Percentiles rank a stretch among this genome's conserved stretches.
phyloP scores from a whole-genome alignment of 192 early-diverging fungal genomes.

The Geranomyces michiganensis region DNA sequence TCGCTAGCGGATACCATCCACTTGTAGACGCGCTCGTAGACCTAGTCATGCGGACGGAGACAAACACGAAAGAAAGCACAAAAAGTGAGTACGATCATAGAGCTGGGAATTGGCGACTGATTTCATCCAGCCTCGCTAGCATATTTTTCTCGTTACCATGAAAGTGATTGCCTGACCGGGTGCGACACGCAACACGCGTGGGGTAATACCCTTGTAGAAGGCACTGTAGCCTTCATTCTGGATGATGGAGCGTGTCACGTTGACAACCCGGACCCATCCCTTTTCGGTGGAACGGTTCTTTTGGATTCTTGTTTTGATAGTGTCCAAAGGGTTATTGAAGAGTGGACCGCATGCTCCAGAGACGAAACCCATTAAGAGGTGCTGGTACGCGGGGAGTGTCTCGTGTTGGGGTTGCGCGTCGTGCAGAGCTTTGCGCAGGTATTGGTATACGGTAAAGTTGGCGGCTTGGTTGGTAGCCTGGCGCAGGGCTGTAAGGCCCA shows the following conservation, averaged over 20 bases:
- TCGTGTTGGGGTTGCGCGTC: conserved; percentile 62
- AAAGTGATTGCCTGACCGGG: conserved; percentile 98
- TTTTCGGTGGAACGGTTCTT: conserved; percentile 71
- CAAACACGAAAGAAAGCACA: no score
- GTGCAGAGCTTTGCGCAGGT: conserved; percentile 79
- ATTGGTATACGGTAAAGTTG: conserved; percentile 97
- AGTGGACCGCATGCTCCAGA: conserved; percentile 80
- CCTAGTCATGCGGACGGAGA: background rate
- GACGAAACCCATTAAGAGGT: conserved; percentile 85
- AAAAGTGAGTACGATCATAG: no score
- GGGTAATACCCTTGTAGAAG: conserved; percentile 95
- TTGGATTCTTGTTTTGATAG: conserved; percentile 98
- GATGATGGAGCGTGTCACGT: conserved; percentile 75
- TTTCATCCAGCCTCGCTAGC: no score
- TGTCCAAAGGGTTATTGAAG: conserved; percentile 96
- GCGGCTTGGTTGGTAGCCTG: conserved; percentile 98
- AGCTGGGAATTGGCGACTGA: no score
- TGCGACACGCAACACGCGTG: conserved; percentile 90
- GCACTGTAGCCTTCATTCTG: conserved; percentile 89
- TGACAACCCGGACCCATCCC: conserved; percentile 78
- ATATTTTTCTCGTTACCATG: conserved; percentile 65
- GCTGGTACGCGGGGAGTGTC: conserved; percentile 86
- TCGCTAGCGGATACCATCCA: conserved; percentile 41
- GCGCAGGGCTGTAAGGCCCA: conserved; percentile 88
- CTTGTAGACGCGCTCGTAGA: conserved; percentile 52